Evolutionary conservation across 768 basidiomycete species (phyloP).

Genomic region (Mycena vitilis): DNA sequence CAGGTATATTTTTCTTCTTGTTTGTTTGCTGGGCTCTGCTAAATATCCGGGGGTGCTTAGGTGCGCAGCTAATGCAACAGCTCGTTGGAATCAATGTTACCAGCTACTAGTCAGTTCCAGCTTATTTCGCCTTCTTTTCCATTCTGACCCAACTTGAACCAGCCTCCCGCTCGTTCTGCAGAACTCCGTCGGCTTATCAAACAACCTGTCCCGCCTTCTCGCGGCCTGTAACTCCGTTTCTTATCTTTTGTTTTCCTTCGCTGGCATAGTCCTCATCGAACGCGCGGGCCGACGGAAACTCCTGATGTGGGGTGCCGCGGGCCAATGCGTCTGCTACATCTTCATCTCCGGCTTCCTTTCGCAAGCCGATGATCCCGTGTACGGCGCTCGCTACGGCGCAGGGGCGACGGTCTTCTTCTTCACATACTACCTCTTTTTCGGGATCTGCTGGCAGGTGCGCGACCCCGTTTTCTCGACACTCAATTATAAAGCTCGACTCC

Average conservation of each 20-base stretch:
- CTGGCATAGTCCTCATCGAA: conserved; percentile 59
- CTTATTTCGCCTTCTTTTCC: neutral
- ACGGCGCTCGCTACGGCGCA: conserved; percentile 52
- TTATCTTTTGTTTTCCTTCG: conserved; percentile 61
- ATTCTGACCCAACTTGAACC: neutral
- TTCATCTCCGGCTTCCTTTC: conserved; percentile 58
- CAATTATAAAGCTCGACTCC: neutral
- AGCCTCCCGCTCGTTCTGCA: conserved; percentile 62
- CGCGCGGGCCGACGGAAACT: conserved; percentile 60
- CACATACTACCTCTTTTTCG: conserved; percentile 62
- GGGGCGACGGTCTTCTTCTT: conserved; percentile 64
- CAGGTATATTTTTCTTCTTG: no score
- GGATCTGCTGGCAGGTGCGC: conserved; percentile 63
- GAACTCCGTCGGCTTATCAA: conserved; percentile 63
- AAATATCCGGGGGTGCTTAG: conserved; percentile 35
- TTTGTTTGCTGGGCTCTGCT: neutral
- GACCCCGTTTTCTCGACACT: neutral
- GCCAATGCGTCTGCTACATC: conserved; percentile 60
- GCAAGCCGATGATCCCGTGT: conserved; percentile 44
- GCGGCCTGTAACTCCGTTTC: conserved; percentile 65
- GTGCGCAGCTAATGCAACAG: conserved; percentile 66
- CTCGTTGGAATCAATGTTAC: conserved; percentile 64
- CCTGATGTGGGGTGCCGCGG: conserved; percentile 66
- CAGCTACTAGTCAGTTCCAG: conserved; percentile 57
- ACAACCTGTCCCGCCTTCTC: conserved; percentile 59